These are phyloP conservation scores for Ensete ventricosum DNA, from an alignment of 176 grass and related monocot genomes.

Conservation along the genomic window DNA sequence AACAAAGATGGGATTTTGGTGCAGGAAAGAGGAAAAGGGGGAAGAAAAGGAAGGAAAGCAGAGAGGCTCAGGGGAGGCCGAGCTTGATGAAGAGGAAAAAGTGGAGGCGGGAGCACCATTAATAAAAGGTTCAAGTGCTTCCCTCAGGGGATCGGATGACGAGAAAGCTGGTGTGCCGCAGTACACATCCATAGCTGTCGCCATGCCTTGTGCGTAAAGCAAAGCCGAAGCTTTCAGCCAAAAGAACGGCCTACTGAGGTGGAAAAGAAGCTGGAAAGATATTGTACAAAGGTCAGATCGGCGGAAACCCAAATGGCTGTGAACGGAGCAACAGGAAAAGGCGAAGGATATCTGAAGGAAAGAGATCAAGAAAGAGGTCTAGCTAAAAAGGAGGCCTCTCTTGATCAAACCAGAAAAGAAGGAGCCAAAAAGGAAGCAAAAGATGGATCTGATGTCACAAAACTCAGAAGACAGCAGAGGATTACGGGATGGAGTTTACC, in stretches of 20 bases:
- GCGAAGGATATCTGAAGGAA: neutral
- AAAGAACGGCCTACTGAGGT: neutral
- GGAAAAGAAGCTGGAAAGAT: neutral
- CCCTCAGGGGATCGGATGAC: constrained; percentile 10
- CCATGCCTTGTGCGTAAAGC: constrained; percentile 12
- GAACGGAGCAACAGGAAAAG: neutral
- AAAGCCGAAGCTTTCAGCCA: constrained; percentile 4
- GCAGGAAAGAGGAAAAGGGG: neutral
- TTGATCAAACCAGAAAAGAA: constrained; percentile 1
- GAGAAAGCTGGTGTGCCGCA: constrained; percentile 1
- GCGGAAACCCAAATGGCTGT: neutral
- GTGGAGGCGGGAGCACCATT: neutral
- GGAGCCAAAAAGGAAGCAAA: neutral
- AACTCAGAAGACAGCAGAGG: neutral
- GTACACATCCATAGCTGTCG: constrained; percentile 12
- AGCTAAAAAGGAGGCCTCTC: neutral
- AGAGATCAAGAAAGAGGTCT: neutral
- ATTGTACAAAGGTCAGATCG: too few relatives aligned
- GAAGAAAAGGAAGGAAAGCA: neutral
- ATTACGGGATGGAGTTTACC: too few relatives aligned
- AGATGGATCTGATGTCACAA: neutral
- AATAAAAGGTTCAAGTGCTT: constrained; percentile 8
- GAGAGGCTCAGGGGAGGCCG: neutral
- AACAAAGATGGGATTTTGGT: neutral
- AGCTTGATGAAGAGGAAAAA: neutral